Conservation (phyloP, 768 basidiomycete genomes). For the Rickenella mellea region DNA sequence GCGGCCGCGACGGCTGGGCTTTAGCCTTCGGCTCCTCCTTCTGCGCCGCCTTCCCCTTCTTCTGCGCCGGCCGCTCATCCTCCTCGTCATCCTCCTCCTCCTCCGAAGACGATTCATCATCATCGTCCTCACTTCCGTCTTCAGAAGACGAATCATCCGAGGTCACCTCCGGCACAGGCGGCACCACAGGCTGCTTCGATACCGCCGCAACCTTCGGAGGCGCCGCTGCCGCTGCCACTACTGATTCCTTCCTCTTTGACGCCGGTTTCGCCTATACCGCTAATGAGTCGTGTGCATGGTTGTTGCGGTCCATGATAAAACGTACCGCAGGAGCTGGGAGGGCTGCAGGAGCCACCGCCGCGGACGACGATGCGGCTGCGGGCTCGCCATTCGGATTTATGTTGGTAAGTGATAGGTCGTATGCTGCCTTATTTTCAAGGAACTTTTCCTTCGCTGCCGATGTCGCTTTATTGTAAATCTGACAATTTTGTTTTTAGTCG, state of each 20-base stretch:
- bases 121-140: background rate
- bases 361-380: slow-evolving; percentile 6
- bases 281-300: no score
- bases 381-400: no score
- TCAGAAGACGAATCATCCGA: background rate
- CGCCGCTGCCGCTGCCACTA: slow-evolving; percentile 7
- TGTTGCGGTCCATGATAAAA: no score
- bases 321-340: slow-evolving; percentile 15
- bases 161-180: slow-evolving; percentile 1
- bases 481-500: background rate
- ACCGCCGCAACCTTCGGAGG: no score
- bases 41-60: slow-evolving; percentile 24
- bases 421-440: slow-evolving; percentile 51
- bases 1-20: no score
- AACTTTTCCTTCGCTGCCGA: slow-evolving; percentile 55
- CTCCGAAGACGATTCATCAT: slow-evolving; percentile 4
- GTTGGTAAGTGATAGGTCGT: no score
- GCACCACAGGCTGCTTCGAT: slow-evolving; percentile 4
- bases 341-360: slow-evolving; percentile 4
- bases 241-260: slow-evolving; percentile 22
- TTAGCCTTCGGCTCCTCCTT: slow-evolving; percentile 23
- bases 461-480: slow-evolving; percentile 49
- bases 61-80: slow-evolving; percentile 18
- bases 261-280: no score
- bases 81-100: slow-evolving; percentile 18